phyloP scores from a whole-genome alignment of 441 rosid genomes.

The Brassica hybrid region DNA sequence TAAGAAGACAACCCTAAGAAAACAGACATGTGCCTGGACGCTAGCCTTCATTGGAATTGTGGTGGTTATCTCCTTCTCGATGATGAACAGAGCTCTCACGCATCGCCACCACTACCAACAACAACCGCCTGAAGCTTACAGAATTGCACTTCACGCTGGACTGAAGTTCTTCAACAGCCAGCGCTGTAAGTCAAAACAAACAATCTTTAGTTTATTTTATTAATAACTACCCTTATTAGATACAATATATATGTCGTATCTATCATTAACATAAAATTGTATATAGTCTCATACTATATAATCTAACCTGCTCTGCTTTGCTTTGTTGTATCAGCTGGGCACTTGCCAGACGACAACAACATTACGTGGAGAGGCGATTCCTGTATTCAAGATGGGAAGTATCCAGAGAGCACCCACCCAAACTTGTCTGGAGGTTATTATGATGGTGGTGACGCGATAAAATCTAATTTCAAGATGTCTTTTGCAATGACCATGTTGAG shows the following conservation, averaged over 20 bases:
- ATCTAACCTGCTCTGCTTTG: too few species aligned
- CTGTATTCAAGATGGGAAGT: neutral
- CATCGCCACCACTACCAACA: too few species aligned
- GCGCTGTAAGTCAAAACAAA: too few species aligned
- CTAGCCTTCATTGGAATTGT: neutral
- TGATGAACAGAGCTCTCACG: too few species aligned
- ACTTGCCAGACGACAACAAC: neutral
- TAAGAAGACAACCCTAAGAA: neutral
- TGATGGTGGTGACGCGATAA: neutral
- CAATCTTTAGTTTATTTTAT: too few species aligned
- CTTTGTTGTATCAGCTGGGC: neutral
- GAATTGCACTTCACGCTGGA: too few species aligned
- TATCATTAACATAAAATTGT: too few species aligned
- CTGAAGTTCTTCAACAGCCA: too few species aligned
- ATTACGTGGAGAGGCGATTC: neutral
- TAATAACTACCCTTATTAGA: too few species aligned
- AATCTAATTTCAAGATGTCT: neutral
- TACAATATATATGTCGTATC: too few species aligned
- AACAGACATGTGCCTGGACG: neutral
- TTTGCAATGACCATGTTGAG: neutral
- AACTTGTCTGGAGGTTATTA: neutral
- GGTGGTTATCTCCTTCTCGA: neutral
- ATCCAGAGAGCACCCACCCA: neutral
- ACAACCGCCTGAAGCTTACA: too few species aligned
- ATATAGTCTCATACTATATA: too few species aligned